phyloP scores from a whole-genome alignment of 495 filamentous ascomycete genomes.

The Staphylotrichum longicolle region DNA sequence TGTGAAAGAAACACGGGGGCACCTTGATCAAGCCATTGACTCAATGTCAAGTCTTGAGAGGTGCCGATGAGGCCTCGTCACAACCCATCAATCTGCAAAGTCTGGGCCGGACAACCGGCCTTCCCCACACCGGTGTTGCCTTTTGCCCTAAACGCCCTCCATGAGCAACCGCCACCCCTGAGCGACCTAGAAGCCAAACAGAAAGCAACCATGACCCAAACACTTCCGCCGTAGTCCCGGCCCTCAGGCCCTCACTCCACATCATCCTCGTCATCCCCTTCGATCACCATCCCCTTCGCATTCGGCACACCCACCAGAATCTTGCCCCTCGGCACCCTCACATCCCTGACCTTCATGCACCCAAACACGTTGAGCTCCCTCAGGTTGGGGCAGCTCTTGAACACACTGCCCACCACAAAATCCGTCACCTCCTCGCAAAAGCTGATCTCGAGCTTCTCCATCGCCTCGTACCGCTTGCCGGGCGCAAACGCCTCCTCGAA shows the following conservation, averaged over 20 bases:
- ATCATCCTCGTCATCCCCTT: slow-evolving; percentile 38
- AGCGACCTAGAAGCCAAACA: not conserved
- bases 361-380: slow-evolving; percentile 77
- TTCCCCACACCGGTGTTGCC: not conserved
- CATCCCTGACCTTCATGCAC: slow-evolving; percentile 73
- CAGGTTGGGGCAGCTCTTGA: slow-evolving; percentile 69
- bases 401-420: slow-evolving; percentile 67
- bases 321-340: slow-evolving; percentile 67
- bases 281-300: slow-evolving; percentile 57
- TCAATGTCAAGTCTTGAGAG: too few species aligned
- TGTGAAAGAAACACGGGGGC: not conserved
- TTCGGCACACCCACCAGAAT: slow-evolving; percentile 76
- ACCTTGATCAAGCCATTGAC: not conserved
- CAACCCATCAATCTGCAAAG: not conserved
- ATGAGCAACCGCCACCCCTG: not conserved
- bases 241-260: not conserved
- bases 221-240: not conserved
- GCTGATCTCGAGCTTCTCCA: slow-evolving; percentile 70
- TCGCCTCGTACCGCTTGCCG: slow-evolving; percentile 55
- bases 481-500: slow-evolving; percentile 68
- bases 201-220: not conserved
- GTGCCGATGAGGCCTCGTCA: too few species aligned
- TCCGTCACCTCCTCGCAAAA: slow-evolving; percentile 76
- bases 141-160: slow-evolving; percentile 1
- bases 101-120: not conserved